A percentile compares a stretch with the other conserved stretches of the same genome.
phyloP scores from a whole-genome alignment of 495 filamentous ascomycete species.

The Xeromyces bisporus region DNA sequence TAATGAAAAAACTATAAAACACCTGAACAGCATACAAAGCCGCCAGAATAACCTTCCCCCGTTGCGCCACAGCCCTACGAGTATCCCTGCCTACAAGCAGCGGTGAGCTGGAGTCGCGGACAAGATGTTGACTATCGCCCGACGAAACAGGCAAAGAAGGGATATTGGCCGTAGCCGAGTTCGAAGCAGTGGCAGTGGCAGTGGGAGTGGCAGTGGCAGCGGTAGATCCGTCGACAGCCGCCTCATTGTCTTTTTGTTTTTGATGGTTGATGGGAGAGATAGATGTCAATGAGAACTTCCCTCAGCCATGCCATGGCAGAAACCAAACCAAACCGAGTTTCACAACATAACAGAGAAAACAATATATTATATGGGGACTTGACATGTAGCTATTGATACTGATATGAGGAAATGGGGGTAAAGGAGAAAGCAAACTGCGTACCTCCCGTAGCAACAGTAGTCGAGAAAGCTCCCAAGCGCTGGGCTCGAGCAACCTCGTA shows the following conservation, averaged over 20 bases:
- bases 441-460: slow-evolving; percentile 19
- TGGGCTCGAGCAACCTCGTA: slow-evolving; percentile 52
- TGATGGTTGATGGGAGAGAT: too few species aligned
- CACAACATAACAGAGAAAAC: slow-evolving; percentile 1
- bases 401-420: slow-evolving; percentile 2
- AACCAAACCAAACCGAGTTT: too few species aligned
- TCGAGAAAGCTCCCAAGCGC: slow-evolving; percentile 26
- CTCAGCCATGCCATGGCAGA: slow-evolving; percentile 3
- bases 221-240: slow-evolving; percentile 17
- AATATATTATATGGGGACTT: not conserved
- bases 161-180: too few species aligned
- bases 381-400: not conserved
- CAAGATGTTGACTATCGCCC: slow-evolving; percentile 2
- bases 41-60: slow-evolving; percentile 60
- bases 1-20: slow-evolving; percentile 98
- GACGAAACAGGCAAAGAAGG: slow-evolving; percentile 5
- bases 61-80: slow-evolving; percentile 28
- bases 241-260: slow-evolving; percentile 34
- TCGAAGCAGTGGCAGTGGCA: too few species aligned
- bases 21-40: slow-evolving; percentile 82
- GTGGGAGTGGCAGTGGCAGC: too few species aligned
- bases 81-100: slow-evolving; percentile 45
- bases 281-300: slow-evolving; percentile 5
- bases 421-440: slow-evolving; percentile 24
- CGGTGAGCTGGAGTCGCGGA: slow-evolving; percentile 48